Evolutionary conservation across 2,329 filamentous ascomycete species (phyloP).

Genomic region (Aspergillus glaucus): DNA sequence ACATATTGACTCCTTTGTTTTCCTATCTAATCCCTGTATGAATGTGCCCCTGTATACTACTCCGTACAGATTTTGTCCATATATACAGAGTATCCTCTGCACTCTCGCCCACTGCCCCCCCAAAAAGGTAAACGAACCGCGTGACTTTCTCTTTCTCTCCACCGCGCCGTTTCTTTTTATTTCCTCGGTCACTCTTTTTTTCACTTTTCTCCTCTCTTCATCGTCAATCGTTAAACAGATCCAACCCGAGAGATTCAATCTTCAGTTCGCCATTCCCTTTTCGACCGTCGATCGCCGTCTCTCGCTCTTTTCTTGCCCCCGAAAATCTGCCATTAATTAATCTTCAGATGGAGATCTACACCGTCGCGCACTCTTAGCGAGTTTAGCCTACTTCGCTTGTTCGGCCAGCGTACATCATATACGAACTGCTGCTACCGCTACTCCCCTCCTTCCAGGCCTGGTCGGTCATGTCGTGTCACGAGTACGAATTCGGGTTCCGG

Average conservation of each 20-base stretch:
- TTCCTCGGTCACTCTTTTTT: conserved; percentile 5
- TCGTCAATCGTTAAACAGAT: background rate
- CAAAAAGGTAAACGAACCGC: background rate
- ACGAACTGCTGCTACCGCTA: background rate
- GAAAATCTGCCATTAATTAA: background rate
- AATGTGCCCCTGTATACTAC: too few relatives aligned
- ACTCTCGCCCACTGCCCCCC: background rate
- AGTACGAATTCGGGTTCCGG: conserved; percentile 19
- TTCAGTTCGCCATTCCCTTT: background rate
- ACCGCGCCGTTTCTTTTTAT: conserved; percentile 5
- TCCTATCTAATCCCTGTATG: too few relatives aligned
- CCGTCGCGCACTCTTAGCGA: background rate
- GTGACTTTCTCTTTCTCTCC: conserved; percentile 8
- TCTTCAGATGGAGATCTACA: background rate
- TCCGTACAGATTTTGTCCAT: too few relatives aligned
- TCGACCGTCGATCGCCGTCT: background rate
- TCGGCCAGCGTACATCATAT: background rate
- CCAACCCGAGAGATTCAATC: background rate
- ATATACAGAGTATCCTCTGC: background rate
- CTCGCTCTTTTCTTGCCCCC: background rate
- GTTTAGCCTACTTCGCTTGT: background rate
- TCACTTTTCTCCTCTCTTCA: conserved; percentile 5
- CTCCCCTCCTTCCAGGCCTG: conserved; percentile 7
- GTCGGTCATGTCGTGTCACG: conserved; percentile 27
- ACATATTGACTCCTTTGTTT: too few relatives aligned